phyloP scores from a whole-genome alignment of 768 basidiomycete species.

The Chalciporus chontae region DNA sequence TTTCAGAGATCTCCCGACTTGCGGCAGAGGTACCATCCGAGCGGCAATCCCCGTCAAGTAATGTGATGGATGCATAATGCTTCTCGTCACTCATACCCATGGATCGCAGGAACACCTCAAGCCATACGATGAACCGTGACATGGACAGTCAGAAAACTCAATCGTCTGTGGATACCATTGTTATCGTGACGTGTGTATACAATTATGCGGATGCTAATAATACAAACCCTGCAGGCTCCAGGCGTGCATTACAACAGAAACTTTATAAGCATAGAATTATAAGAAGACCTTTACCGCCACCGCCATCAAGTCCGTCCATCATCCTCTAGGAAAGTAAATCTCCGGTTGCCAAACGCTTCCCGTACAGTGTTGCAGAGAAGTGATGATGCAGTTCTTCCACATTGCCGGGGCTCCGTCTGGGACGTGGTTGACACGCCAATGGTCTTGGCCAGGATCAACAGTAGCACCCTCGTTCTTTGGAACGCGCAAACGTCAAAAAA shows the following conservation, averaged over 20 bases:
- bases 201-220: not conserved
- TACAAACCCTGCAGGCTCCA: slow-evolving; percentile 9
- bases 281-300: slow-evolving; percentile 3
- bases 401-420: slow-evolving; percentile 16
- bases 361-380: slow-evolving; percentile 36
- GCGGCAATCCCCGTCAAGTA: slow-evolving; percentile 5
- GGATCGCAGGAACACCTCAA: too few relatives aligned
- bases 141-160: not conserved
- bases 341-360: slow-evolving; percentile 45
- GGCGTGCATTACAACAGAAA: slow-evolving; percentile 12
- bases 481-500: not conserved
- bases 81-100: not conserved
- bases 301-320: not conserved
- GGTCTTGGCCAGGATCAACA: slow-evolving; percentile 36
- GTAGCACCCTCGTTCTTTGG: slow-evolving; percentile 24
- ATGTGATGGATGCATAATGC: not conserved
- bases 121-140: too few relatives aligned
- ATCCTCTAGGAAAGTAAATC: slow-evolving; percentile 31
- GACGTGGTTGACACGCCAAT: slow-evolving; percentile 33
- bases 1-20: slow-evolving; percentile 83
- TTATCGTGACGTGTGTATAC: not conserved
- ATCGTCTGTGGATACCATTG: not conserved
- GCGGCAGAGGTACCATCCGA: slow-evolving; percentile 64
- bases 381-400: slow-evolving; percentile 36
- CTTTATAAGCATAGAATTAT: slow-evolving; percentile 8